Base-by-base conservation (phyloP, 2,329 filamentous ascomycete genomes). In the Penicillium olsonii region DNA sequence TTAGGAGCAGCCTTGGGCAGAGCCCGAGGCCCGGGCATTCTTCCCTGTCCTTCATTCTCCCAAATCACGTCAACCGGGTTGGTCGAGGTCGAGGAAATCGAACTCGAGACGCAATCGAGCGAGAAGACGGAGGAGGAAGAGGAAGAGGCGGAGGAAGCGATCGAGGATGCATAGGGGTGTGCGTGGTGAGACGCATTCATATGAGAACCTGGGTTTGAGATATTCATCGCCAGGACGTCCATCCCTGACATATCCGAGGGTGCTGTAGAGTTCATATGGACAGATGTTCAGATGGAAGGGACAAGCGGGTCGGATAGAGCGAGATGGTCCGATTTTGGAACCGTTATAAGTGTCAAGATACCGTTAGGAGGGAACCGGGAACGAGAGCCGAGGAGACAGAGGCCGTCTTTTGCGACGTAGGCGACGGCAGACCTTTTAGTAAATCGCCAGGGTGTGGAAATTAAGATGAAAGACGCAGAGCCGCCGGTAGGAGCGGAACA, bases 91-190 rank as follows among this genome's bases (percentile, higher is more conserved):
- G 85, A 84, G 53, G 86, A 85, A 62, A 87, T 83, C 45, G 87
- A 89, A 54, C 79, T 78, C 48, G 84, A 86, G 42, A 78, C 66
- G 34, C 71, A 69, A 65, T 83, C 81, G 64, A 87, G 79, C 58
- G 90, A 94, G 79, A 90, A 94, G 62, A 90, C 79, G 27, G 89
- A 94, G 48, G 84, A 83, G 50, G 86, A 82, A 17, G 88, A 91
- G 48, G 87, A 87, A 24, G 88, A 90, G 50, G 87, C 84, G 60
- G 87, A 88, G 48, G 87, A 87, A 65, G 85, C 83, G 77, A 90
- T 75, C 35, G 87, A 85, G 52, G 84, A 82, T 68, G 82, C 83
- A 72, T 90, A 92, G 57, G 84, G 81, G 65, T 78, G 73, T 64
- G 67, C 64, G 59, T 67, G 35, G 11, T 50, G 63, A 46, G 65